A percentile compares a stretch with the other conserved stretches of the same genome.
Conservation (phyloP, 2,329 filamentous ascomycete species). For the Knufia fluminis region DNA sequence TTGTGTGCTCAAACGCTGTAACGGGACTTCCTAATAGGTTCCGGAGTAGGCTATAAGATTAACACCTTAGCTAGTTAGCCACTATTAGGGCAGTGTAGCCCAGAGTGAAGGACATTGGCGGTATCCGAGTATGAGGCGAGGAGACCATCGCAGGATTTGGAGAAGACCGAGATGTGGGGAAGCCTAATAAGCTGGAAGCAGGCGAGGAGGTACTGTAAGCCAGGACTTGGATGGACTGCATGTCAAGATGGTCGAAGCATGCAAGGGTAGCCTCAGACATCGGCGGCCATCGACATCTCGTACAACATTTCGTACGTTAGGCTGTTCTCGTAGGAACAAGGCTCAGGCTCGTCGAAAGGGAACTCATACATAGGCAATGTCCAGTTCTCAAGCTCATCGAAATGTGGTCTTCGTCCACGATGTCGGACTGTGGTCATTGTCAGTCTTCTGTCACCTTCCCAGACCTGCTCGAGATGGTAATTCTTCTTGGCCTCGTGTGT, state of each 20-base stretch:
- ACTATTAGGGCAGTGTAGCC: no score
- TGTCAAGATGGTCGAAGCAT: background rate
- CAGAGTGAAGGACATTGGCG: background rate
- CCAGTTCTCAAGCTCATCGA: slow-evolving; percentile 7
- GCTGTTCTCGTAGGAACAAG: background rate
- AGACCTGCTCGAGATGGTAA: slow-evolving; percentile 21
- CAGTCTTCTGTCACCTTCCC: slow-evolving; percentile 20
- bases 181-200: no score
- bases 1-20: no score
- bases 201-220: no score
- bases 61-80: no score
- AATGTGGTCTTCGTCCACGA: background rate
- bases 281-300: no score
- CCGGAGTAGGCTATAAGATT: no score
- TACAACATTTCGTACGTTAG: no score
- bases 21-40: no score
- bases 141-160: background rate
- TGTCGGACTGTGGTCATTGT: slow-evolving; percentile 9
- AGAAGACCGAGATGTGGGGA: background rate
- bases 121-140: background rate
- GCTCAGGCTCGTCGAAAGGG: slow-evolving; percentile 6
- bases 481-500: slow-evolving; percentile 18
- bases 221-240: background rate
- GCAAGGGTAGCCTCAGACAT: background rate
- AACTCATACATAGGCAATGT: slow-evolving; percentile 7